A percentile compares a stretch with the other conserved stretches of the same genome.
Conservation (phyloP, 2,329 filamentous ascomycete species). For the Cercospora nicotianae region DNA sequence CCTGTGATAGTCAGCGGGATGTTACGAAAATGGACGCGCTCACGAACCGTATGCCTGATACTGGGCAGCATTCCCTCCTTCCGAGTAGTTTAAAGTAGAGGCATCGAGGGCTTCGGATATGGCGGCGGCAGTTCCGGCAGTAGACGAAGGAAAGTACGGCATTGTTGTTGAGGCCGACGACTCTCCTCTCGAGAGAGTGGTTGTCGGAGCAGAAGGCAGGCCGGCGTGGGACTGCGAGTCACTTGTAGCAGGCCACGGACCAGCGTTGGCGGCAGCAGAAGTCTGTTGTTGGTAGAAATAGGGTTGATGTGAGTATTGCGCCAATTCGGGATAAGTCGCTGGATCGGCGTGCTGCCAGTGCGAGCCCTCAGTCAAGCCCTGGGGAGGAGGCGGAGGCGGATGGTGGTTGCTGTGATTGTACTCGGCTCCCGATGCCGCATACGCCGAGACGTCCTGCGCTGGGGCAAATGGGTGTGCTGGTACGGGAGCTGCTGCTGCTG, state of each 20-base stretch:
- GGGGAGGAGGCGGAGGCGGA: constrained; percentile 14
- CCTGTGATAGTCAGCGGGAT: constrained; percentile 42
- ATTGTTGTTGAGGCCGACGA: constrained; percentile 20
- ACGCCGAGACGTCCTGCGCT: neutral
- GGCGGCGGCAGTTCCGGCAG: constrained; percentile 7
- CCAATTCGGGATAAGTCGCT: constrained; percentile 31
- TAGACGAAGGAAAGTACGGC: constrained; percentile 27
- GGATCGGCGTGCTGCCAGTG: constrained; percentile 19
- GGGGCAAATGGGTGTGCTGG: neutral
- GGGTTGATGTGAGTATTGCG: constrained; percentile 33
- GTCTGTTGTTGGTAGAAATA: constrained; percentile 35
- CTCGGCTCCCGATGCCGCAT: constrained; percentile 8
- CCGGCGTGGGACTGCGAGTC: neutral
- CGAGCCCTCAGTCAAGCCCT: constrained; percentile 18
- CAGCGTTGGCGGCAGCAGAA: constrained; percentile 1
- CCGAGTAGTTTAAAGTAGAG: constrained; percentile 14
- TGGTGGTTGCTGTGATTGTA: constrained; percentile 2
- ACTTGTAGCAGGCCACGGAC: constrained; percentile 4
- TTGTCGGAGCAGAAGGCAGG: constrained; percentile 10
- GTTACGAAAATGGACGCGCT: constrained; percentile 2
- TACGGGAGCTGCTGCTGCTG: neutral
- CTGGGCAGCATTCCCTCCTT: constrained; percentile 16
- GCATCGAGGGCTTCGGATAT: constrained; percentile 18
- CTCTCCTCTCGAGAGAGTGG: constrained; percentile 18
- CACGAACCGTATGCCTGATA: constrained; percentile 22